Percentiles rank a stretch among this genome's conserved stretches.
phyloP scores from a whole-genome alignment of 2,329 filamentous ascomycete species.

The Trichoderma semiorbis region DNA sequence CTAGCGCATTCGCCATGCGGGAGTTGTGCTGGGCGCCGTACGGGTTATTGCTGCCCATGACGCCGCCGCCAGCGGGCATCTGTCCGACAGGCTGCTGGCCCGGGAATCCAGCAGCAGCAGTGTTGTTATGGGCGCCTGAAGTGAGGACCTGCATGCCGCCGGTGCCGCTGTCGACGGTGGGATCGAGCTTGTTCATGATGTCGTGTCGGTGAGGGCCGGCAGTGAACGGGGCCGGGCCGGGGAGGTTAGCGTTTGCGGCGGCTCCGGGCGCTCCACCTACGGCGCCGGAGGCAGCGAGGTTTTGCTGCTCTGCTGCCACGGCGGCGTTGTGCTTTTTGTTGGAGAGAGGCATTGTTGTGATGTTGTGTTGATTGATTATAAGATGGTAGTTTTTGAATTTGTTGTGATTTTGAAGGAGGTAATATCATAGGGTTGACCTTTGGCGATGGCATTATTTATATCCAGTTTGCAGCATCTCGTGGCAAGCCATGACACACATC shows the following conservation, averaged over 20 bases:
- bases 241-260: background rate
- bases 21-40: slow-evolving; percentile 30
- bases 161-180: slow-evolving; percentile 18
- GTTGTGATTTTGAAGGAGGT: background rate
- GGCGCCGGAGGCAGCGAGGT: background rate
- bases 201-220: slow-evolving; percentile 21
- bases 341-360: slow-evolving; percentile 2
- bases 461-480: background rate
- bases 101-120: background rate
- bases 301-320: slow-evolving; percentile 4
- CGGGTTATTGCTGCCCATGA: slow-evolving; percentile 14
- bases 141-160: slow-evolving; percentile 17
- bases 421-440: too few species aligned
- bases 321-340: slow-evolving; percentile 1
- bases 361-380: background rate
- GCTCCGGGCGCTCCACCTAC: background rate
- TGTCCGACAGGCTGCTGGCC: background rate
- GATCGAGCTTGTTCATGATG: slow-evolving; percentile 20
- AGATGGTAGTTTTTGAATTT: background rate
- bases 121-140: background rate
- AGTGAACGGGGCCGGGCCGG: slow-evolving; percentile 20
- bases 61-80: background rate
- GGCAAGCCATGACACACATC: background rate
- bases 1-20: slow-evolving; percentile 41
- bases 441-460: background rate